These are phyloP conservation scores for Tetrapisispora nanseiensis DNA, from an alignment of 805 yeast species.

Conservation along the genomic window DNA sequence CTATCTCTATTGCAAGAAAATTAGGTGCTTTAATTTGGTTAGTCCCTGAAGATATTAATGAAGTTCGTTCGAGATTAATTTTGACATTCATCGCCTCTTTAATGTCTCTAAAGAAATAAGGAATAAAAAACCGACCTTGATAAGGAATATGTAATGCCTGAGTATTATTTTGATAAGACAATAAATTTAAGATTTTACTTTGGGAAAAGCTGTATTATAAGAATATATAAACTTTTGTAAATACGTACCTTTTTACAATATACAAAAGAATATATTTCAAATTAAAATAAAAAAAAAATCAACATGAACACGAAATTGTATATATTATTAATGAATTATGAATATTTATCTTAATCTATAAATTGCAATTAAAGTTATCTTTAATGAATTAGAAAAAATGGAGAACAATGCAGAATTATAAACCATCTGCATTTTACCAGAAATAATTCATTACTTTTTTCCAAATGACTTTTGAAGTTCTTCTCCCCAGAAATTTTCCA, in stretches of 20 bases:
- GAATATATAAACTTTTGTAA: background rate
- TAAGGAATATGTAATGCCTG: background rate
- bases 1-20: conserved; percentile 96
- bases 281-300: too few species aligned
- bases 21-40: conserved; percentile 96
- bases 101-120: conserved; percentile 52
- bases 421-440: too few species aligned
- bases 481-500: conserved; percentile 60
- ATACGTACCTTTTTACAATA: too few species aligned
- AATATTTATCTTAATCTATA: too few species aligned
- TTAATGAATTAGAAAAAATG: too few species aligned
- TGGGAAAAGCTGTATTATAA: background rate
- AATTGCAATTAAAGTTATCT: too few species aligned
- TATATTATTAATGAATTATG: too few species aligned
- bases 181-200: background rate
- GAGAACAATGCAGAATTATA: too few species aligned
- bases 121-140: background rate
- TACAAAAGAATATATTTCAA: too few species aligned
- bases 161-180: background rate
- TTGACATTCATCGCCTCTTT: conserved; percentile 91
- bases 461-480: conserved; percentile 38
- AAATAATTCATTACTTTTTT: conserved; percentile 15
- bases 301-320: background rate
- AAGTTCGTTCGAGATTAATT: conserved; percentile 88
- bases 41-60: conserved; percentile 98